Percentiles rank a stretch among this genome's conserved stretches.
Conservation (phyloP, 345 rosid genomes). For the Citrus medica region DNA sequence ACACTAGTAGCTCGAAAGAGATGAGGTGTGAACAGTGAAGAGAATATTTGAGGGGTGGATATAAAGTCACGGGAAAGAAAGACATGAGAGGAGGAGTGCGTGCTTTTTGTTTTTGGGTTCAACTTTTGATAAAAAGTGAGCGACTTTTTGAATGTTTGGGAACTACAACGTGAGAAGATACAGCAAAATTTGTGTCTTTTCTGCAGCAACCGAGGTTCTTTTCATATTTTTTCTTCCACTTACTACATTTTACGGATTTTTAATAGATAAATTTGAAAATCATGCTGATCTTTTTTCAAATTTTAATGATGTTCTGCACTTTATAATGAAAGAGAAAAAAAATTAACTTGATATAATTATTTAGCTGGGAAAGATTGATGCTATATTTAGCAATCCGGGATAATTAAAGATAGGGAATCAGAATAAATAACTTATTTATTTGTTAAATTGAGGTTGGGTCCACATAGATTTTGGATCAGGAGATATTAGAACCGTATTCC, state of each 20-base stretch:
- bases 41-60: constrained; percentile 12
- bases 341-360: too few species aligned
- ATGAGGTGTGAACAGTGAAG: neutral
- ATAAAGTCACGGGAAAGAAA: neutral
- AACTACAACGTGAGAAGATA: constrained; percentile 2
- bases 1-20: neutral
- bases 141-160: constrained; percentile 14
- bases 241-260: neutral
- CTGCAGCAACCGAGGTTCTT: neutral
- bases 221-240: neutral
- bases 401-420: too few species aligned
- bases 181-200: neutral
- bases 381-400: too few species aligned
- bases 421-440: too few species aligned
- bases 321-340: too few species aligned
- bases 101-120: constrained; percentile 1
- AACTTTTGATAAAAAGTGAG: constrained; percentile 10
- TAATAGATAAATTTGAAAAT: neutral
- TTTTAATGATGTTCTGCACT: too few species aligned
- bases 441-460: too few species aligned
- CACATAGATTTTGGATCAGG: too few species aligned
- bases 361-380: too few species aligned
- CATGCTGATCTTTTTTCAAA: too few species aligned
- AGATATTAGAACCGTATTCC: too few species aligned
- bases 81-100: neutral